Percentiles rank a stretch among this genome's conserved stretches.
phyloP scores from a whole-genome alignment of 1,284 basidiomycete species.

The Grifola frondosa region DNA sequence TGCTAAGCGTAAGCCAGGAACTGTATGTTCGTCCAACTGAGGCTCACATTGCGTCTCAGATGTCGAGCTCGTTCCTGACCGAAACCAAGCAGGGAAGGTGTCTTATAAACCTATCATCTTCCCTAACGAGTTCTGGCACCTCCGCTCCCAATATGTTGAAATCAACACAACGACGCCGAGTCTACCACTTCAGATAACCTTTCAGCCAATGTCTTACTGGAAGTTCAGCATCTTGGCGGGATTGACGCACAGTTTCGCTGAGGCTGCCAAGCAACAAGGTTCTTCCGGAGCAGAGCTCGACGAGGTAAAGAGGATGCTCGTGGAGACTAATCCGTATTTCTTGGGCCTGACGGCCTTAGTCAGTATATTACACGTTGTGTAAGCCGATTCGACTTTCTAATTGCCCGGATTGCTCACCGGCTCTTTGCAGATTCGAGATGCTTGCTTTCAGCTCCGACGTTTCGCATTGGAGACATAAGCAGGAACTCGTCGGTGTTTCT shows the following conservation, averaged over 20 bases:
- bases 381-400: conserved; percentile 27
- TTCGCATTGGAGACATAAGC: conserved; percentile 91
- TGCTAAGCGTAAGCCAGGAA: conserved; percentile 51
- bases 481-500: conserved; percentile 84
- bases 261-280: conserved; percentile 75
- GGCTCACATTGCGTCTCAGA: conserved; percentile 39
- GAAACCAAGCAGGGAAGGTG: conserved; percentile 60
- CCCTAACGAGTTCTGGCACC: conserved; percentile 94
- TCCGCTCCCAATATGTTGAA: conserved; percentile 76
- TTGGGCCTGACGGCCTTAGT: conserved; percentile 81
- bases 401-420: conserved; percentile 3
- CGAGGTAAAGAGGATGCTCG: conserved; percentile 90
- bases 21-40: conserved; percentile 5
- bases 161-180: conserved; percentile 75
- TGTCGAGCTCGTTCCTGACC: conserved; percentile 55
- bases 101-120: conserved; percentile 88
- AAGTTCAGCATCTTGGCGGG: conserved; percentile 85
- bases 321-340: conserved; percentile 94
- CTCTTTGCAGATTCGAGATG: conserved; percentile 76
- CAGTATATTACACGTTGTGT: conserved; percentile 85
- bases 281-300: conserved; percentile 76
- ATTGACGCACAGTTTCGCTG: conserved; percentile 81
- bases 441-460: conserved; percentile 94
- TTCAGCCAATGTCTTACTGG: conserved; percentile 83
- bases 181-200: conserved; percentile 79